Conservation (phyloP, 345 rosid genomes). For the Crucihimalaya himalaica region DNA sequence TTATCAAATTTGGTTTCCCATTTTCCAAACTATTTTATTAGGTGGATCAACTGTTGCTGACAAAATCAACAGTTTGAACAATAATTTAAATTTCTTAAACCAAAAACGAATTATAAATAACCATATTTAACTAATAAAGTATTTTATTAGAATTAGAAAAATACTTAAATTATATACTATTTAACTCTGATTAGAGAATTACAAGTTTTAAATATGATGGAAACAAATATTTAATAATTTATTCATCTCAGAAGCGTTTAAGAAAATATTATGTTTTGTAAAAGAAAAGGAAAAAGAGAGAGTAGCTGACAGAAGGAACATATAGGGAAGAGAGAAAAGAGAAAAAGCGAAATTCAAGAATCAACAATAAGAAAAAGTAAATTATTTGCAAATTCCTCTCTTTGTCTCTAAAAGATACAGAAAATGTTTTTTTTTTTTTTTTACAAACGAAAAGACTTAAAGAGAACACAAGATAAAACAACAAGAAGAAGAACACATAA, state of each 20-base stretch:
- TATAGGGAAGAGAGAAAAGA: conserved; percentile 36
- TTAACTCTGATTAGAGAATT: not conserved
- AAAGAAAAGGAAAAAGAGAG: conserved; percentile 13
- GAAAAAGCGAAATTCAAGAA: conserved; percentile 27
- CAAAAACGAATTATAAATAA: not conserved
- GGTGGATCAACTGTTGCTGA: not conserved
- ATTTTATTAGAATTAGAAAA: not conserved
- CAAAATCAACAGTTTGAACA: not conserved
- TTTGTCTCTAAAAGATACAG: conserved; percentile 20
- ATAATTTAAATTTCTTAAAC: not conserved
- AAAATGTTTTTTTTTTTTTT: not conserved
- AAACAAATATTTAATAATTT: not conserved
- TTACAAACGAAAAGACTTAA: not conserved
- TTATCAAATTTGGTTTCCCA: not conserved
- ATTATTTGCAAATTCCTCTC: conserved; percentile 14
- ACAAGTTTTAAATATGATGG: not conserved
- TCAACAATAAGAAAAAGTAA: not conserved
- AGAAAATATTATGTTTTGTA: not conserved
- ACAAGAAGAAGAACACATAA: conserved; percentile 30
- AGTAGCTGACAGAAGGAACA: conserved; percentile 42
- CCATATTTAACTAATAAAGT: not conserved
- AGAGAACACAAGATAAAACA: conserved; percentile 27
- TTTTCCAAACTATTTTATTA: not conserved
- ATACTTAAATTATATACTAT: not conserved
- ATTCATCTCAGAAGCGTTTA: not conserved